phyloP scores from a whole-genome alignment of 225 moss, liverwort and hornwort species.

The Takakia lepidozioides region DNA sequence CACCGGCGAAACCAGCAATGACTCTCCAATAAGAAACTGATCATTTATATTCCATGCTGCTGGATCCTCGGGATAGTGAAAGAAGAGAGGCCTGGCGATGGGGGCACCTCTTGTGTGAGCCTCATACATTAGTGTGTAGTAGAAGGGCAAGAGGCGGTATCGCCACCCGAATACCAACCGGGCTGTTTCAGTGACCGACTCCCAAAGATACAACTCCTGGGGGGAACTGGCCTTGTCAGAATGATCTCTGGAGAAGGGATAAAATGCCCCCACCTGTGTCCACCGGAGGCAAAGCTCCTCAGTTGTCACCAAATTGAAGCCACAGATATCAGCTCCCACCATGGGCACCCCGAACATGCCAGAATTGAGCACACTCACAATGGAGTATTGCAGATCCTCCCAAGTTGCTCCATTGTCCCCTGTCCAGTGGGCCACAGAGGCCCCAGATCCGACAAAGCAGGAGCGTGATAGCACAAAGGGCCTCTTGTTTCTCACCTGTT shows the following conservation, averaged over 20 bases:
- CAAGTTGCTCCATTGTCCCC: slow-evolving; percentile 73
- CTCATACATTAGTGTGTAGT: slow-evolving; percentile 59
- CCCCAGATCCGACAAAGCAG: slow-evolving; percentile 58
- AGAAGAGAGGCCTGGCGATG: slow-evolving; percentile 59
- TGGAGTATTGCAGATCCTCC: slow-evolving; percentile 64
- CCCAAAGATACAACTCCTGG: slow-evolving; percentile 78
- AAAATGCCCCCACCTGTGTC: slow-evolving; percentile 80
- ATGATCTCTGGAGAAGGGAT: slow-evolving; percentile 76
- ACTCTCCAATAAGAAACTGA: slow-evolving; percentile 56
- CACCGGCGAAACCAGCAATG: slow-evolving; percentile 66
- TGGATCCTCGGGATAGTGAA: slow-evolving; percentile 43
- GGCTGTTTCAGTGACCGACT: slow-evolving; percentile 49
- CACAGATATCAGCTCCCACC: slow-evolving; percentile 84
- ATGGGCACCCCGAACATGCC: slow-evolving; percentile 76
- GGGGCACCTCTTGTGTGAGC: slow-evolving; percentile 61
- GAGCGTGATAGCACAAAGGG: slow-evolving; percentile 71
- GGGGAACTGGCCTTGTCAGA: slow-evolving; percentile 27
- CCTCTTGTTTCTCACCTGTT: slow-evolving; percentile 40
- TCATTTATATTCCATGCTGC: slow-evolving; percentile 36
- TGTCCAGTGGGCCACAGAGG: slow-evolving; percentile 69
- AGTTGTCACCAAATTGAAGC: slow-evolving; percentile 39
- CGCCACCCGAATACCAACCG: slow-evolving; percentile 40
- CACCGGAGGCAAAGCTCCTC: slow-evolving; percentile 87
- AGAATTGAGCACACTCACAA: slow-evolving; percentile 64
- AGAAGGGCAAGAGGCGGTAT: slow-evolving; percentile 60